A percentile compares a stretch with the other conserved stretches of the same genome.
Evolutionary conservation across 257 asterid species (phyloP).

Genomic region (Avicennia marina): DNA sequence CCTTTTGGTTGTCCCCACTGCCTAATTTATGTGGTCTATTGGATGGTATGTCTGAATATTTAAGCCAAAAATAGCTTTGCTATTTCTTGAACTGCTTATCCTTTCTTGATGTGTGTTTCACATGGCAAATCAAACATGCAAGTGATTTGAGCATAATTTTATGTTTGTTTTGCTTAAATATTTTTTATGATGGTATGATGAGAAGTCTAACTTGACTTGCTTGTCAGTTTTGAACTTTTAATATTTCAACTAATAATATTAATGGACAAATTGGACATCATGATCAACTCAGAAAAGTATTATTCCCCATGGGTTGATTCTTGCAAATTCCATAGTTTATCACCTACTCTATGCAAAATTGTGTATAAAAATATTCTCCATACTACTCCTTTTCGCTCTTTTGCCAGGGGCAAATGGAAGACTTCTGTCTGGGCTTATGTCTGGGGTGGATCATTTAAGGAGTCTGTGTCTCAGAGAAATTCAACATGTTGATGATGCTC

Average conservation of each 20-base stretch:
- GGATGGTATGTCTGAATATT: background rate
- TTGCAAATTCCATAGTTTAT: background rate
- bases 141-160: constrained; percentile 1
- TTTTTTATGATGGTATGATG: background rate
- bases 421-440: constrained; percentile 51
- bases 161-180: constrained; percentile 2
- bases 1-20: background rate
- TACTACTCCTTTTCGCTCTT: constrained; percentile 7
- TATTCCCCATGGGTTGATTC: background rate
- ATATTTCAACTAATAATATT: background rate
- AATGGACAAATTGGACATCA: background rate
- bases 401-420: constrained; percentile 52
- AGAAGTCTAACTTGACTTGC: constrained; percentile 8
- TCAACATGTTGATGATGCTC: constrained; percentile 52
- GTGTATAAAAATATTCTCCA: constrained; percentile 1
- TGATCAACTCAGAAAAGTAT: background rate
- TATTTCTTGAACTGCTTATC: constrained; percentile 7
- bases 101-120: constrained; percentile 1
- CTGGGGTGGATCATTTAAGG: constrained; percentile 44
- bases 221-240: background rate
- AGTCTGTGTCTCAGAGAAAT: constrained; percentile 70
- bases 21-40: background rate
- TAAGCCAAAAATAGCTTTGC: background rate
- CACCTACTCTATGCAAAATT: constrained; percentile 4
- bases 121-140: background rate